These are phyloP conservation scores for Chaetomium sp. DNA, from an alignment of 2,329 filamentous ascomycete genomes.

Conservation along the genomic window DNA sequence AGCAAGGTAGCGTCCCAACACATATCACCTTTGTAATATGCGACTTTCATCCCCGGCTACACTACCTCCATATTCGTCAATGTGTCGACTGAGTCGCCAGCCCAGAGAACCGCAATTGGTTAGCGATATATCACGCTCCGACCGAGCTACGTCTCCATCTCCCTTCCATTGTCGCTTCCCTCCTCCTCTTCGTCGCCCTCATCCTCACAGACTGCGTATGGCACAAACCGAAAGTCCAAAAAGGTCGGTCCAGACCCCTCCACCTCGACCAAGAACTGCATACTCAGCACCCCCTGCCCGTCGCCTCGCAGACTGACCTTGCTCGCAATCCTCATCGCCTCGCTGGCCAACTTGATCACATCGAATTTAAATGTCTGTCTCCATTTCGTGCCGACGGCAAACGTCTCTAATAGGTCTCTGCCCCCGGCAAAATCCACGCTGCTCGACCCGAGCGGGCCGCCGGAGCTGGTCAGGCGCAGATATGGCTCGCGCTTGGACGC, in stretches of 20 bases:
- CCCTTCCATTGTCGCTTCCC: slow-evolving; percentile 26
- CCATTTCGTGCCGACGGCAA: slow-evolving; percentile 55
- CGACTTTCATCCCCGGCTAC: too few relatives aligned
- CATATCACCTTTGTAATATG: too few relatives aligned
- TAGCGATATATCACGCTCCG: neutral
- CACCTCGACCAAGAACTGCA: slow-evolving; percentile 94
- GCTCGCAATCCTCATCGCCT: slow-evolving; percentile 87
- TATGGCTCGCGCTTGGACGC: slow-evolving; percentile 60
- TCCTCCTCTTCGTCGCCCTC: slow-evolving; percentile 36
- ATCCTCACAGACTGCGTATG: slow-evolving; percentile 55
- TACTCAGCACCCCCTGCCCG: slow-evolving; percentile 78
- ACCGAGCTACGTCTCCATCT: neutral
- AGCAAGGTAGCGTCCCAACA: too few relatives aligned
- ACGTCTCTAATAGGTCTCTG: slow-evolving; percentile 66
- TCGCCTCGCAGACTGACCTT: slow-evolving; percentile 92
- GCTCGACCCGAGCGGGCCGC: slow-evolving; percentile 54
- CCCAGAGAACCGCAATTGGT: neutral
- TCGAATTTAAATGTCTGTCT: slow-evolving; percentile 78
- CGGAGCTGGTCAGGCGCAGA: slow-evolving; percentile 64
- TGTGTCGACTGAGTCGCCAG: neutral
- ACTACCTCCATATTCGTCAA: too few relatives aligned
- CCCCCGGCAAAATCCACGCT: slow-evolving; percentile 61
- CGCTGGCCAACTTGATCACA: slow-evolving; percentile 74
- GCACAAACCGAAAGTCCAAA: slow-evolving; percentile 77
- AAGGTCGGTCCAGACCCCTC: slow-evolving; percentile 65